Evolutionary conservation across 2,329 filamentous ascomycete genomes (phyloP).

Genomic region (Lasiodiplodia theobromae): DNA sequence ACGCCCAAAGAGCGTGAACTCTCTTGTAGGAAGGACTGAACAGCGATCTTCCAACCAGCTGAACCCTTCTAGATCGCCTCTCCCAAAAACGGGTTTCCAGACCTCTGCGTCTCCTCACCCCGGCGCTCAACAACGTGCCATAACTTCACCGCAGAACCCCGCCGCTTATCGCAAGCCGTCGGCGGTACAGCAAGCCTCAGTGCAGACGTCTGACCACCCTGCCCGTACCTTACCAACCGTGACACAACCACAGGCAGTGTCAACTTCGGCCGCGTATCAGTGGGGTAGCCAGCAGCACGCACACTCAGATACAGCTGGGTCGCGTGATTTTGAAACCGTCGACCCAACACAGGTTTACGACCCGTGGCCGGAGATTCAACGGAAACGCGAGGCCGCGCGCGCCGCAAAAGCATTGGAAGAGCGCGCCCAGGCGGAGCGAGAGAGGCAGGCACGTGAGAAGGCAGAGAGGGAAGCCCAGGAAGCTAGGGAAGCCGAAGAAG

Average conservation of each 20-base stretch:
- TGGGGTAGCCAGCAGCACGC: constrained; percentile 15
- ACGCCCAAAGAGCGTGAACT: constrained; percentile 22
- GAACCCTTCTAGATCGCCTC: not conserved
- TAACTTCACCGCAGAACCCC: not conserved
- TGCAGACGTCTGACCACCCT: not conserved
- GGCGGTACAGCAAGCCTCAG: constrained; percentile 1
- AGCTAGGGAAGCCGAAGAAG: constrained; percentile 37
- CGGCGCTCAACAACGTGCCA: constrained; percentile 8
- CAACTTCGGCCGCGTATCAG: constrained; percentile 13
- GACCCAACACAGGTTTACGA: constrained; percentile 63
- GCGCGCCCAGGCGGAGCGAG: constrained; percentile 44
- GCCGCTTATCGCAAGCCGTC: not conserved
- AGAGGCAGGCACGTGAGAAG: constrained; percentile 29
- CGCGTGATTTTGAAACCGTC: constrained; percentile 47
- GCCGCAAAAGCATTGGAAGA: constrained; percentile 45
- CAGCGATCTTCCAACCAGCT: constrained; percentile 2
- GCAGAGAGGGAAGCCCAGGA: constrained; percentile 39
- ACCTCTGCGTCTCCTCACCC: not conserved
- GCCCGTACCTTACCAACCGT: constrained; percentile 21
- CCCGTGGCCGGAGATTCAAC: constrained; percentile 58
- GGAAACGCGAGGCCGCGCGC: constrained; percentile 46
- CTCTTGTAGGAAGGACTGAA: constrained; percentile 8
- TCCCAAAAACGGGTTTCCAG: not conserved
- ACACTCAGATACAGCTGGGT: not conserved
- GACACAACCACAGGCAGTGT: constrained; percentile 10